Base-by-base conservation (phyloP, 805 yeast species). In the Cyberlindnera xishuangbannaensis region DNA sequence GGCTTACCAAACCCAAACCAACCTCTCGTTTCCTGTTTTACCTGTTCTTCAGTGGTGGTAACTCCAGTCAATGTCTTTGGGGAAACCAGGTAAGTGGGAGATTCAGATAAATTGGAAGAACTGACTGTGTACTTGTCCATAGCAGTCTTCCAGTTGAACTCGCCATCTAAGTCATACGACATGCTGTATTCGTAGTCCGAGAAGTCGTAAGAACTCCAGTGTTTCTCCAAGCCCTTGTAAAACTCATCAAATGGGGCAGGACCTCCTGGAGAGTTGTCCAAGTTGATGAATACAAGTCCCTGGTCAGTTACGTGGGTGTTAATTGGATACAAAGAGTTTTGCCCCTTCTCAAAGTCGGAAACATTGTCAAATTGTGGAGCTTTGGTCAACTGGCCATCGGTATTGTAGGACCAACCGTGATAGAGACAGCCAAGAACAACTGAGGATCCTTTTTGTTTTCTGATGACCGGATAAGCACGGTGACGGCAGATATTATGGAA, bases 31-130 rank as follows among this genome's bases (percentile, higher is more conserved):
- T 42, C 63, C 17, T 56, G 54, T 16, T 55, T 56, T 25, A 51
- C 47, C 13, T 52, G 48, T 12, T 33, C 43, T 26, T 50, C 50
- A 14, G 49, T 46, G 24, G 41, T 39, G 23, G 23, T 12, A 18
- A 31, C 32, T 15, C 53, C 49, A n/a, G n/a, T n/a, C n/a, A n/a
- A n/a, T n/a, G n/a, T n/a, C n/a, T n/a, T n/a, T n/a, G n/a, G n/a
- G n/a, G n/a, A n/a, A n/a, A n/a, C n/a, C n/a, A n/a, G n/a, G n/a
- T n/a, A n/a, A n/a, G n/a, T n/a, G n/a, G n/a, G n/a, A n/a, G n/a
- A n/a, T n/a, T n/a, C n/a, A n/a, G n/a, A n/a, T n/a, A n/a, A 80
- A 75, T 52, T 75, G 82, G 56, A 75, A 75, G 46, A 80, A 75
- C 56, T 75, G 22, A 19, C 81, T 58, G 74, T 79, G 56, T 75